phyloP scores from a whole-genome alignment of 2,329 filamentous ascomycete genomes.

The Coleophoma cylindrospora region DNA sequence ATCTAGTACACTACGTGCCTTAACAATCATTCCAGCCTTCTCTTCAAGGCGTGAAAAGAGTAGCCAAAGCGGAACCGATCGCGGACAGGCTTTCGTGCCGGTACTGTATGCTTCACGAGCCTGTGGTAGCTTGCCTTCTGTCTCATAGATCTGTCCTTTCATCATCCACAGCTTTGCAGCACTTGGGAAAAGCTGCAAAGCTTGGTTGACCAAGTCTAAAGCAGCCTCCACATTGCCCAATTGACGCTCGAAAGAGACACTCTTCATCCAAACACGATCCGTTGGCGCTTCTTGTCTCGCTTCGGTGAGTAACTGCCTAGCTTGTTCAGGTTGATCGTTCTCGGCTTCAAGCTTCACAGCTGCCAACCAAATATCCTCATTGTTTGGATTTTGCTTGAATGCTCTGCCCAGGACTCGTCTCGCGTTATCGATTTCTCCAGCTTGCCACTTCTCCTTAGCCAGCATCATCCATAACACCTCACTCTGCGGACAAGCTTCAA shows the following conservation, averaged over 20 bases:
- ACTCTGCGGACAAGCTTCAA: constrained; percentile 86
- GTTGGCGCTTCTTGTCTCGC: constrained; percentile 88
- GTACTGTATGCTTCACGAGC: constrained; percentile 86
- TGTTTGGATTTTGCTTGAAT: constrained; percentile 93
- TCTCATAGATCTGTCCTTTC: constrained; percentile 96
- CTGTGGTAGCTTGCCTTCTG: constrained; percentile 70
- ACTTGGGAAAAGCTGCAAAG: constrained; percentile 78
- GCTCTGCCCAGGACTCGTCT: constrained; percentile 80
- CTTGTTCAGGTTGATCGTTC: constrained; percentile 75
- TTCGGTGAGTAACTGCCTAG: constrained; percentile 72
- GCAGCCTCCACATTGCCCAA: constrained; percentile 74
- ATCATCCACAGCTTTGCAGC: constrained; percentile 95
- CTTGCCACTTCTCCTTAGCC: constrained; percentile 89
- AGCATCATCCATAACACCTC: constrained; percentile 95
- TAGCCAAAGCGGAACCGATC: constrained; percentile 83
- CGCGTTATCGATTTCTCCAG: constrained; percentile 82
- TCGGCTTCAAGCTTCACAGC: constrained; percentile 96
- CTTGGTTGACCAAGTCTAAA: constrained; percentile 82
- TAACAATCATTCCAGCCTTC: constrained; percentile 74
- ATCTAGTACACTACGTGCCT: constrained; percentile 90
- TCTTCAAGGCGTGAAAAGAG: constrained; percentile 87
- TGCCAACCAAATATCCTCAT: constrained; percentile 96
- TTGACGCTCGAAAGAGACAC: constrained; percentile 87
- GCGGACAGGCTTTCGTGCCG: constrained; percentile 81
- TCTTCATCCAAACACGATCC: constrained; percentile 96